Base-by-base conservation (phyloP, 169 alveolate genomes). In the Plasmodium yoelii region DNA sequence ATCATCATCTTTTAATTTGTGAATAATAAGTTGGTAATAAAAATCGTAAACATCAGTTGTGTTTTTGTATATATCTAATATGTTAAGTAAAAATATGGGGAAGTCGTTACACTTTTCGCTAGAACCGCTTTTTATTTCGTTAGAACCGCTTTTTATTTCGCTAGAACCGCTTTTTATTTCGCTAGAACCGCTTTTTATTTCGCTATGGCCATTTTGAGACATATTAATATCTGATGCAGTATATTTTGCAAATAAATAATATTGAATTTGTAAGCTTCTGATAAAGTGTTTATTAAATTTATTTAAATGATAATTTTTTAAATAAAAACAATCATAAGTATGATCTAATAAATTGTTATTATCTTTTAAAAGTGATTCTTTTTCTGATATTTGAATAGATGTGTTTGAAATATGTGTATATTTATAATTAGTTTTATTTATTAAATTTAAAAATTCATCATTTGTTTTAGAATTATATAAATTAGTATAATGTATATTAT, bases 21-120 rank as follows among this genome's bases (percentile, higher is more conserved):
- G 46, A 5, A 80, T 64, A 10, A 80, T 28, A 1, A 46, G n/a
- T 24, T 80, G 90, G 12, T 67, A 56, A 19, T 80, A 80, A 59
- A 80, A 80, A n/a, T 80, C 90, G 26, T 80, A 67, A 1, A 80
- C 90, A 55, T 80, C 90, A 1, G 49, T 26, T 15, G 90, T 80
- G n/a, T 53, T 22, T 67, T 69, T 71, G 24, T 67, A 80, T 2
- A 80, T 2, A 34, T 80, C 82, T 49, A 80, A 55, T 13, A 80
- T 18, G 63, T 61, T 65, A 5, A 80, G 65, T 18, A 53, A 80
- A 60, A 64, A 80, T 2, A 80, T 28, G 4, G 90, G 90, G 28
- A 80, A 24, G 19, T 15, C 13, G 8, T 15, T 49, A 24, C 39
- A 46, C 3, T 74, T 28, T 15, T 12, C 2, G 2, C 15, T 67